Conservation (phyloP, 164 flowering plant species). For the Amborella trichopoda region DNA sequence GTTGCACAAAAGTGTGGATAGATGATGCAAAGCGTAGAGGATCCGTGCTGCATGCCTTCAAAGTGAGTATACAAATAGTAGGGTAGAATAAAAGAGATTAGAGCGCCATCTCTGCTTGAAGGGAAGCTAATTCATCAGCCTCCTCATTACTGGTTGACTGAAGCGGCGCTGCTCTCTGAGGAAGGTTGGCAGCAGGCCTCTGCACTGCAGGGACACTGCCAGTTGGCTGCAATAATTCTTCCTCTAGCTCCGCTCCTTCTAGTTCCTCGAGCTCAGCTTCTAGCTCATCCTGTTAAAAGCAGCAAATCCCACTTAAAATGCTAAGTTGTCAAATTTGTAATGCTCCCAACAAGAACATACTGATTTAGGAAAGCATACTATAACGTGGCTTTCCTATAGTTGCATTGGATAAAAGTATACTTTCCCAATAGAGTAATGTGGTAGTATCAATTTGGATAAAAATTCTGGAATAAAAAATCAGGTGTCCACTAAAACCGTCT, state of each 20-base stretch:
- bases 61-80: too few species aligned
- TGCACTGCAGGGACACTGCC: background rate
- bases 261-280: constrained; percentile 9
- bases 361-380: background rate
- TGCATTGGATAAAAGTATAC: background rate
- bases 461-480: background rate
- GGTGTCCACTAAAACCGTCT: too few species aligned
- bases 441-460: background rate
- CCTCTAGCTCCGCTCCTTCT: constrained; percentile 6
- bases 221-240: constrained; percentile 6
- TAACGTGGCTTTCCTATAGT: too few species aligned
- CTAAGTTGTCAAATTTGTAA: background rate
- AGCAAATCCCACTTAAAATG: background rate
- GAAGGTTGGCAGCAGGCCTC: background rate
- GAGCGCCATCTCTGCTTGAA: constrained; percentile 8
- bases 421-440: background rate
- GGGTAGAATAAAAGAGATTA: too few species aligned
- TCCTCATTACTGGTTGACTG: constrained; percentile 2
- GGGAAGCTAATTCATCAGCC: constrained; percentile 3
- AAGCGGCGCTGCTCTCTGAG: background rate
- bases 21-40: too few species aligned
- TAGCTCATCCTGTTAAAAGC: constrained; percentile 6
- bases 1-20: too few species aligned
- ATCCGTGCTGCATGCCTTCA: too few species aligned
- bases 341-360: background rate